These are phyloP conservation scores for Crepidotus variabilis DNA, from an alignment of 768 basidiomycete species.

Conservation along the genomic window DNA sequence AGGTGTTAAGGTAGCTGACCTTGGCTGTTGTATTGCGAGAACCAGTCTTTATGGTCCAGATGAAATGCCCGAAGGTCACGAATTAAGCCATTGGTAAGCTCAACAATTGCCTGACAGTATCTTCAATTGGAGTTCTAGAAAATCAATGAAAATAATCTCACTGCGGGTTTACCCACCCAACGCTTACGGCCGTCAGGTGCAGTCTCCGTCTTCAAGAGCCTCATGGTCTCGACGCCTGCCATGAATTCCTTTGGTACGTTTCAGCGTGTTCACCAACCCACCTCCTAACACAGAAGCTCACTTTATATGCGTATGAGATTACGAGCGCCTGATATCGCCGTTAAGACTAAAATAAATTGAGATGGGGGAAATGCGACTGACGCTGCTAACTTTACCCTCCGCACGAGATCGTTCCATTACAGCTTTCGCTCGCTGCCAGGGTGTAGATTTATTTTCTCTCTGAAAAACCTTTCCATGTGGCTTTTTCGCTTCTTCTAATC, in stretches of 20 bases:
- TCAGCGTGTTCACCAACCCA: too few relatives aligned
- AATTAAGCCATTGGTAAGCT: slow-evolving; percentile 34
- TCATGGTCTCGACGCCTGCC: slow-evolving; percentile 24
- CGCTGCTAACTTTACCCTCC: slow-evolving; percentile 16
- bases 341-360: background rate
- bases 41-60: slow-evolving; percentile 26
- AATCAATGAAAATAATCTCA: slow-evolving; percentile 4
- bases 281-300: slow-evolving; percentile 5
- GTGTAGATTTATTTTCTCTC: slow-evolving; percentile 9
- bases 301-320: slow-evolving; percentile 28
- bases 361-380: slow-evolving; percentile 5
- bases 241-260: slow-evolving; percentile 23
- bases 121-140: background rate
- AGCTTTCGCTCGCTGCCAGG: slow-evolving; percentile 25
- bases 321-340: slow-evolving; percentile 25
- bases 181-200: slow-evolving; percentile 4
- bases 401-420: slow-evolving; percentile 14
- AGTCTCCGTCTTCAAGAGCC: slow-evolving; percentile 7
- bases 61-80: slow-evolving; percentile 37
- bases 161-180: slow-evolving; percentile 11
- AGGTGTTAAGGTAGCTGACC: slow-evolving; percentile 17
- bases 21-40: slow-evolving; percentile 32
- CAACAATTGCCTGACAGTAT: slow-evolving; percentile 21
- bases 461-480: background rate
- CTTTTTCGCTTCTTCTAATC: background rate